Evolutionary conservation across 768 basidiomycete genomes (phyloP).

Genomic region (Trametopsis cervina): DNA sequence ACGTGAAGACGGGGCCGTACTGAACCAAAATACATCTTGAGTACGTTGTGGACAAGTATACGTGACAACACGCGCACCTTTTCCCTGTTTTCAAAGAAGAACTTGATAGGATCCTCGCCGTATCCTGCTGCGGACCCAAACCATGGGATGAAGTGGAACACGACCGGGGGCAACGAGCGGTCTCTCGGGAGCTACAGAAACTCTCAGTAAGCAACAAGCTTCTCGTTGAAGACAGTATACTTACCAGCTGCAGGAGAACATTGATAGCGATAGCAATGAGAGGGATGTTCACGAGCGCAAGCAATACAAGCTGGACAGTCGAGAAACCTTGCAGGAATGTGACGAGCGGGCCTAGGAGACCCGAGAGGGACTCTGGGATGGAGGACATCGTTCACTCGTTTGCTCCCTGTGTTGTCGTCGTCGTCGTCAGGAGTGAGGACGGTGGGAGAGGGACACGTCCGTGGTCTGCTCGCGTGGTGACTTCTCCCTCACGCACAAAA

Average conservation of each 20-base stretch:
- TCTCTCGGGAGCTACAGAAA: conserved; percentile 59
- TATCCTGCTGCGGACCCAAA: conserved; percentile 86
- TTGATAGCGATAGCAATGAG: conserved; percentile 65
- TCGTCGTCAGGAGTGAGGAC: background rate
- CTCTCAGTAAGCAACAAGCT: background rate
- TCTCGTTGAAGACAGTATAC: conserved; percentile 17
- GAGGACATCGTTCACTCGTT: conserved; percentile 15
- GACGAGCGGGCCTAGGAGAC: conserved; percentile 21
- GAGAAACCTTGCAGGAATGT: conserved; percentile 19
- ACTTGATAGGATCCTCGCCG: conserved; percentile 88
- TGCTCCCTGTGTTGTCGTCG: background rate
- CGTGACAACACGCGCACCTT: conserved; percentile 44
- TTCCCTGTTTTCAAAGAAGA: conserved; percentile 72
- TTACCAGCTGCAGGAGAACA: conserved; percentile 71
- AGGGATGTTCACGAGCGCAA: conserved; percentile 56
- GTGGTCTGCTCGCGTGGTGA: conserved; percentile 9
- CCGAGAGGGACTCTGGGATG: conserved; percentile 23
- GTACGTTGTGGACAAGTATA: background rate
- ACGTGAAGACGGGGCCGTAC: conserved; percentile 98
- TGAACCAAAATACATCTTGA: conserved; percentile 27
- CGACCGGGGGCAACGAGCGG: conserved; percentile 73
- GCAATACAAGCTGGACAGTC: conserved; percentile 26
- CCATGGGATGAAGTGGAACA: conserved; percentile 90
- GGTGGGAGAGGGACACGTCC: conserved; percentile 5
- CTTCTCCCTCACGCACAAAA: background rate